Evolutionary conservation across 1,284 basidiomycete genomes (phyloP), one percentile per base, ranked within the genome.

Genomic region (Malassezia cuniculi): DNA sequence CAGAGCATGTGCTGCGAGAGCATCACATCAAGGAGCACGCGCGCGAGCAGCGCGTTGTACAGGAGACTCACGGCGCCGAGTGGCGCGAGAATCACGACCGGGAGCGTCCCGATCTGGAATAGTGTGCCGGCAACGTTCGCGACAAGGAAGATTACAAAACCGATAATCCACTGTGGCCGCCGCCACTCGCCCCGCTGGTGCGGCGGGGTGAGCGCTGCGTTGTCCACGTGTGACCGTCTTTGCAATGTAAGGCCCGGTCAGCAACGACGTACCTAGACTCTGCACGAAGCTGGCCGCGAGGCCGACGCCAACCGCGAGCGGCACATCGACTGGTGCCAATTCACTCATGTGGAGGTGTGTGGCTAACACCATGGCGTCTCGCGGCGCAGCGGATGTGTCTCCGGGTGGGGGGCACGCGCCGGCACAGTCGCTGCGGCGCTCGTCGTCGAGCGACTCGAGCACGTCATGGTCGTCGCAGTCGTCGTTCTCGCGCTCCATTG

Each of bases 31-130:
- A 94, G 75, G 27, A 94, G 74, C 34, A 90, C 65, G 19, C 79
- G 76, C 8, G 87, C 86, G 53, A 94, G 86, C 57, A 94, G 78
- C 3, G 85, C 85, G 68, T 95, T 95, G 82, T 85, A 94, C 17
- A 94, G 75, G 22, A 95, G 76, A 6, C 85, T 87, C 30, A 75
- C 82, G 1, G 87, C 89, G 15, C 89, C 89, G 2, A 95, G 75
- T 0, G 87, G 87, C 1, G 63, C 63, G 19, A 66, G 50, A 41
- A 66, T 64, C 27, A 65, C 61, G 24, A 66, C 60, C 6, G 63
- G 63, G 8, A 95, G 75, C 1, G 87, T 85, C 5, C 85, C 86
- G 38, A 95, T 87, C 71, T 94, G 89, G 54, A 93, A 85, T 19
- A 94, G 71, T 1, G 85, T 87, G n/a, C 85, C 85, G 40, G 90